Base-by-base conservation (phyloP, 2,329 filamentous ascomycete species). In the Arthrobotrys conoides region DNA sequence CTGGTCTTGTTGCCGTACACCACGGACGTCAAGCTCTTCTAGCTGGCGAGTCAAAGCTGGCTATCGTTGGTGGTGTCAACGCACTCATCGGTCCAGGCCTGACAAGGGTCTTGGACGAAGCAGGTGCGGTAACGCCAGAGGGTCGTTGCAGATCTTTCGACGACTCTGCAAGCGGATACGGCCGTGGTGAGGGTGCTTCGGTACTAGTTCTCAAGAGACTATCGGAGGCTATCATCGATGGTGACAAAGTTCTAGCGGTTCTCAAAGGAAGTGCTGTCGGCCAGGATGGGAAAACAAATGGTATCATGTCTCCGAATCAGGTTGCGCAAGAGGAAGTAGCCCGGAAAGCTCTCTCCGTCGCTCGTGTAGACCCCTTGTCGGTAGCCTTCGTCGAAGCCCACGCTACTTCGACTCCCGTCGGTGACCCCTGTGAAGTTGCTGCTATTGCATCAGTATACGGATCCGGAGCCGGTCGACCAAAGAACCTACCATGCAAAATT, bases 331-430 rank as follows among this genome's bases (percentile, higher is more conserved):
- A 80, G 1, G 55, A 72, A 1, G 78, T 86, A 8, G 85, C 86
- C 49, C 81, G 82, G 6, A 76, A 83, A 1, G 83, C 83, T 5
- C 85, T 86, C 71, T 80, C 79, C 1, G 82, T 82, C 1, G 83
- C 83, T 6, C 80, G 80, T 4, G 71, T 85, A 22, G 81, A 82
- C 18, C 81, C 81, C 1, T 66, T 78, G 1, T 68, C 81, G 3
- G 83, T 83, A 1, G 82, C 78, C 0, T 86, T 84, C 69, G 82
- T 86, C 27, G 86, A 90, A 80, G 87, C 87, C 2, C 88, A 90
- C 81, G 88, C 88, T 18, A 89, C 88, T 0, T 88, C 88, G 5
- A 90, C 88, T 18, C 84, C 84, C 44, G 86, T 86, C 0, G 89
- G 89, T 1, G 88, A 90, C 76, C 88, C 88, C 0, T 86, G 87